Percentiles rank a stretch among this genome's conserved stretches.
Evolutionary conservation across 2,329 filamentous ascomycete genomes (phyloP).

Genomic region (Biscogniauxia sp.): DNA sequence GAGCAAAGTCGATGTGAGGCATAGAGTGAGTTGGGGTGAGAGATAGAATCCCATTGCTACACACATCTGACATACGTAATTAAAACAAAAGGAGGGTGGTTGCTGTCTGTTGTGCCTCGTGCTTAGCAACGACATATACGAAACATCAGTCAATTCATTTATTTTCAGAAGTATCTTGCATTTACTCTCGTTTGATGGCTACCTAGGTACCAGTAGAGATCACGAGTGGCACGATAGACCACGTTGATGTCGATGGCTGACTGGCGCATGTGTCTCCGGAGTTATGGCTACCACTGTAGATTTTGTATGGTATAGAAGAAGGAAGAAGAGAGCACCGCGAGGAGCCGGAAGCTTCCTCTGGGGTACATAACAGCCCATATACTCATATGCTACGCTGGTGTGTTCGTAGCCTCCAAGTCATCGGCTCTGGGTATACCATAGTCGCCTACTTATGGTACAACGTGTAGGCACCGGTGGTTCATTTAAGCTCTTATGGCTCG

Average conservation of each 20-base stretch:
- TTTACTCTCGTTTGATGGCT: background rate
- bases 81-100: background rate
- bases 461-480: background rate
- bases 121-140: background rate
- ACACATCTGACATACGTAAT: background rate
- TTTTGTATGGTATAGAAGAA: background rate
- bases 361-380: background rate
- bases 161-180: background rate
- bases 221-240: background rate
- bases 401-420: background rate
- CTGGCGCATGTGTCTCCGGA: background rate
- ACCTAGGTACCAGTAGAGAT: too few relatives aligned
- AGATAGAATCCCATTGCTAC: background rate
- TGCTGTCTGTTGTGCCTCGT: background rate
- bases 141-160: background rate
- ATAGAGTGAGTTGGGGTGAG: background rate
- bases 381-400: background rate
- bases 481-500: background rate
- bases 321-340: background rate
- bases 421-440: background rate
- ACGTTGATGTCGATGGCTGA: background rate
- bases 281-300: background rate
- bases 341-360: background rate
- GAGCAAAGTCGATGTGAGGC: background rate
- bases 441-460: background rate